Percentiles rank a stretch among this genome's conserved stretches.
phyloP scores from a whole-genome alignment of 768 basidiomycete genomes.

The Pleurotus sapidus region DNA sequence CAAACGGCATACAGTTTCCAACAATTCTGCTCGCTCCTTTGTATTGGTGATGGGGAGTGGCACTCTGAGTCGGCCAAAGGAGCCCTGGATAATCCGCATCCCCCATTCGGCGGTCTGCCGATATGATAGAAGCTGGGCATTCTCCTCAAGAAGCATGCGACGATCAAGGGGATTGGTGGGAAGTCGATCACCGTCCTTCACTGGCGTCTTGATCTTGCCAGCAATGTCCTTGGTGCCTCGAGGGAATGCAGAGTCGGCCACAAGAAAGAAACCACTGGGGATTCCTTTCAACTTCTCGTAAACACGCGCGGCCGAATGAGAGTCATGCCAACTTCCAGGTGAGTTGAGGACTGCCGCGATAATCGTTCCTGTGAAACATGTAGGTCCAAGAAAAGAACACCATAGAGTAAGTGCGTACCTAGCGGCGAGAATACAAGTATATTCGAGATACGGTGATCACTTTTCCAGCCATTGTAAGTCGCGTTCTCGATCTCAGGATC shows the following conservation, averaged over 20 bases:
- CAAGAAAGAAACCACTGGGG: conserved; percentile 31
- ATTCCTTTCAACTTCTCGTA: conserved; percentile 21
- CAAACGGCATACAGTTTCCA: conserved; percentile 32
- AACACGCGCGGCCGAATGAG: conserved; percentile 37
- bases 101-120: conserved; percentile 54
- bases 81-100: conserved; percentile 39
- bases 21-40: conserved; percentile 22
- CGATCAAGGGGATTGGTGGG: conserved; percentile 16
- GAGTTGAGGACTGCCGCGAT: conserved; percentile 31
- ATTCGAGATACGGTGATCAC: conserved; percentile 33
- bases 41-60: conserved; percentile 32
- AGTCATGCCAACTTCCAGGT: conserved; percentile 42
- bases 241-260: conserved; percentile 39
- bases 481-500: conserved; percentile 40
- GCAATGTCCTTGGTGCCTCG: conserved; percentile 16
- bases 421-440: conserved; percentile 26
- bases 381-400: no score
- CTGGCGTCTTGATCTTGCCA: conserved; percentile 29
- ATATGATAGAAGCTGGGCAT: conserved; percentile 39
- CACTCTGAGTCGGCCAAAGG: conserved; percentile 41
- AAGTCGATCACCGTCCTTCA: conserved; percentile 28
- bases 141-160: conserved; percentile 20
- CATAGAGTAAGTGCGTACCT: conserved; percentile 14
- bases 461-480: conserved; percentile 42
- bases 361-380: conserved; percentile 25